Evolutionary conservation across 768 basidiomycete species (phyloP).

Genomic region (Chalciporus sphaerocephalus): DNA sequence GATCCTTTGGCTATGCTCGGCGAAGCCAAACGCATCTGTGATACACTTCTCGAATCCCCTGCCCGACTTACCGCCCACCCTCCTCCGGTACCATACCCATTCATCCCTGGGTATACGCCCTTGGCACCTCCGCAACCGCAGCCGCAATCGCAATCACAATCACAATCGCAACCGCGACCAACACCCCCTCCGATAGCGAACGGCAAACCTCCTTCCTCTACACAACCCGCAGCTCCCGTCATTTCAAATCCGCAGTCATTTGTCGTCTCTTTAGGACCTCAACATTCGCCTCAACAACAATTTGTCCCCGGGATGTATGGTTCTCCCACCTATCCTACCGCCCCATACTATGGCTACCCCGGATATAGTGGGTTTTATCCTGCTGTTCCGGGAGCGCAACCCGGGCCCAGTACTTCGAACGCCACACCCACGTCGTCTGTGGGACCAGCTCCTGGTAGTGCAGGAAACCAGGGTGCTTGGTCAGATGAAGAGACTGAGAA

Average conservation of each 20-base stretch:
- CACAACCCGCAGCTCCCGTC: constrained; percentile 40
- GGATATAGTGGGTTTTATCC: constrained; percentile 33
- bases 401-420: constrained; percentile 25
- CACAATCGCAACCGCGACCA: constrained; percentile 27
- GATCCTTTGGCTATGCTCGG: constrained; percentile 70
- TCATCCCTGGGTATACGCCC: constrained; percentile 38
- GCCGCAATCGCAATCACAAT: constrained; percentile 24
- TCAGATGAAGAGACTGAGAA: constrained; percentile 72
- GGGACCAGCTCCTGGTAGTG: constrained; percentile 22
- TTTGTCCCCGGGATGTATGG: constrained; percentile 33
- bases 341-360: constrained; percentile 62
- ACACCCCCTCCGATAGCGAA: constrained; percentile 36
- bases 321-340: constrained; percentile 49
- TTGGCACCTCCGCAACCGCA: constrained; percentile 25
- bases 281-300: constrained; percentile 46
- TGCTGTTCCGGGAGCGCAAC: constrained; percentile 18
- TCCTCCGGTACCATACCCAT: constrained; percentile 54
- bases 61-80: constrained; percentile 63
- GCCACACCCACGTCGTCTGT: constrained; percentile 22
- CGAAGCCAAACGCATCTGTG: constrained; percentile 76
- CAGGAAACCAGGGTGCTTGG: constrained; percentile 69
- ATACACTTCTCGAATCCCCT: constrained; percentile 71
- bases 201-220: constrained; percentile 29
- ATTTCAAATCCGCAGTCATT: constrained; percentile 73
- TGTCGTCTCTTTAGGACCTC: constrained; percentile 61